These are phyloP conservation scores for Coemansia sp. DNA, from an alignment of 192 early-diverging fungal species.

Conservation along the genomic window DNA sequence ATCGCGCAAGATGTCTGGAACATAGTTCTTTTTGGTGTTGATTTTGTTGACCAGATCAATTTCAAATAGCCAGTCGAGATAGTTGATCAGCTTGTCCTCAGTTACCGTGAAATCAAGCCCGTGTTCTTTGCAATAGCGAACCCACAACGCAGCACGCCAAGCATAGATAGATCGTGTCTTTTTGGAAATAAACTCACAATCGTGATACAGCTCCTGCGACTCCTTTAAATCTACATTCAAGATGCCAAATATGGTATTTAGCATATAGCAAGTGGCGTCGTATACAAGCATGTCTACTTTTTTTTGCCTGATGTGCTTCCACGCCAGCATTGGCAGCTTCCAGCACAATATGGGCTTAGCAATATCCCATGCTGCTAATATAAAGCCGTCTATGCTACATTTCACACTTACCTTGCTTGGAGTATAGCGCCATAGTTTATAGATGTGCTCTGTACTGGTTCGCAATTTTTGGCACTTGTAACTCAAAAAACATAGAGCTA, in stretches of 20 bases:
- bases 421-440: conserved; percentile 6
- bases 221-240: conserved; percentile 46
- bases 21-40: conserved; percentile 54
- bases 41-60: conserved; percentile 53
- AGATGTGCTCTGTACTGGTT: too few species aligned
- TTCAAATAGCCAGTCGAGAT: conserved; percentile 52
- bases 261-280: background rate
- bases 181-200: conserved; percentile 52
- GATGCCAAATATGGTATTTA: background rate
- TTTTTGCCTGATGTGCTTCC: background rate
- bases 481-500: background rate
- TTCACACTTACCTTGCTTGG: conserved; percentile 8
- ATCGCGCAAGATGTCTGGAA: conserved; percentile 53
- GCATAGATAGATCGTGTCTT: conserved; percentile 54
- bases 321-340: too few species aligned
- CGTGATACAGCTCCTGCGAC: conserved; percentile 47
- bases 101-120: conserved; percentile 35
- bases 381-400: too few species aligned
- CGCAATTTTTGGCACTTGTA: background rate
- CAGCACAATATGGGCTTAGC: too few species aligned
- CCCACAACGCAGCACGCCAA: conserved; percentile 50
- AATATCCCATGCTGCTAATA: too few species aligned
- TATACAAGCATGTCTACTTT: background rate
- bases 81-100: conserved; percentile 45
- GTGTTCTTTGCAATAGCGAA: conserved; percentile 50